These are phyloP conservation scores for Paxillus rubicundulus DNA, from an alignment of 768 basidiomycete species.

Conservation along the genomic window DNA sequence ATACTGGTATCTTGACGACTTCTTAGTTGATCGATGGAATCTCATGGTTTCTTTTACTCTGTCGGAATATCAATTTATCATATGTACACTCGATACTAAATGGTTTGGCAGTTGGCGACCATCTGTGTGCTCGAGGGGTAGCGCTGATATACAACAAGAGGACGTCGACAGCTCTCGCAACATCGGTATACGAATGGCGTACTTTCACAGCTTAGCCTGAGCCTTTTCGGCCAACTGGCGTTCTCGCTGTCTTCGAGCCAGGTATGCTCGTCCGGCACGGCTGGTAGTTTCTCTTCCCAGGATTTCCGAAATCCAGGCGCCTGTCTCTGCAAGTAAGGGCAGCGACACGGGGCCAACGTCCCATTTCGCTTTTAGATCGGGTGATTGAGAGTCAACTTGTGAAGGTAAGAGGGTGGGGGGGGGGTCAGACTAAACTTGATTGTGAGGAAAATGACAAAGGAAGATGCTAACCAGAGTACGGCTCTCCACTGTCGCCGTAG, in stretches of 20 bases:
- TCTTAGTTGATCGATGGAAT: too few species aligned
- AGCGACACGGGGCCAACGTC: conserved; percentile 51
- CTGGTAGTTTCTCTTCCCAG: conserved; percentile 71
- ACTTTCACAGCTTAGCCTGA: conserved; percentile 8
- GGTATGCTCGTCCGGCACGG: conserved; percentile 70
- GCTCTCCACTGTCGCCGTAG: conserved; percentile 47
- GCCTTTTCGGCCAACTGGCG: conserved; percentile 17
- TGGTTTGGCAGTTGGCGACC: too few species aligned
- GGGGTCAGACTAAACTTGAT: background rate
- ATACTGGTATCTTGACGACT: background rate
- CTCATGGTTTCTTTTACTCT: too few species aligned
- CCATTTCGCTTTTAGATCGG: conserved; percentile 17
- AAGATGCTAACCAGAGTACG: conserved; percentile 16
- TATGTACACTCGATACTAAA: too few species aligned
- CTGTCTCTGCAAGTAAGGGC: conserved; percentile 68
- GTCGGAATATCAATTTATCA: too few species aligned
- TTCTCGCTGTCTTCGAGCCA: conserved; percentile 47
- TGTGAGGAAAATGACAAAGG: background rate
- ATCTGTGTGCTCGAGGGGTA: too few species aligned
- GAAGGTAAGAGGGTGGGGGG: background rate
- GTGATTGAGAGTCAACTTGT: background rate
- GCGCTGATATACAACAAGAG: too few species aligned
- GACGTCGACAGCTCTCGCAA: too few species aligned
- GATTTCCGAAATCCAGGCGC: conserved; percentile 75
- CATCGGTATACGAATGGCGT: too few species aligned